These are phyloP conservation scores for Fusarium penzigii DNA, from an alignment of 2,329 filamentous ascomycete genomes.

Conservation along the genomic window DNA sequence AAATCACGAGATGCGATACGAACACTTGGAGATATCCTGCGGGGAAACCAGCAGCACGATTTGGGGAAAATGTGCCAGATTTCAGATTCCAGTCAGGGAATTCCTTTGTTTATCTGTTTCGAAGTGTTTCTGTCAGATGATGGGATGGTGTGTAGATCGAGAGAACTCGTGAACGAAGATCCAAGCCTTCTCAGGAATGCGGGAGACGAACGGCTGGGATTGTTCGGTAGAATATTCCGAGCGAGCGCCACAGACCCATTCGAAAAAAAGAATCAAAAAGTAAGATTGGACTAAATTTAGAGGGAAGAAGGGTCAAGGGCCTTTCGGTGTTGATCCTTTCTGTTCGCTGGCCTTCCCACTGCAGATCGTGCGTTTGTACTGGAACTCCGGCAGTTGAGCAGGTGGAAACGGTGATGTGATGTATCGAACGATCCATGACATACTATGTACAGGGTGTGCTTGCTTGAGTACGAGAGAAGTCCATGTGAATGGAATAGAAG, in stretches of 20 bases:
- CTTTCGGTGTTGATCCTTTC: conserved; percentile 5
- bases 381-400: too few species aligned
- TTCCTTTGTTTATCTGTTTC: conserved; percentile 3
- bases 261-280: background rate
- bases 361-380: too few species aligned
- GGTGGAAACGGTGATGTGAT: too few species aligned
- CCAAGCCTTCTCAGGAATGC: conserved; percentile 4
- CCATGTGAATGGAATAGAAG: too few species aligned
- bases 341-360: conserved; percentile 2
- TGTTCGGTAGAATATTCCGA: conserved; percentile 8
- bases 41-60: background rate
- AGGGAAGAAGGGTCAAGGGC: background rate
- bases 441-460: too few species aligned
- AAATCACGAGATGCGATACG: background rate
- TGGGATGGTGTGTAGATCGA: too few species aligned
- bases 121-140: conserved; percentile 7
- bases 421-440: too few species aligned
- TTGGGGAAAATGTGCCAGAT: background rate
- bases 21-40: background rate
- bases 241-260: conserved; percentile 17
- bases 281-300: background rate
- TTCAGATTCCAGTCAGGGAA: background rate
- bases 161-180: too few species aligned
- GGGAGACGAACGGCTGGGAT: conserved; percentile 11
- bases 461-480: too few species aligned